phyloP scores from a whole-genome alignment of 2,329 filamentous ascomycete species.

The Pseudofabraea citricarpa region DNA sequence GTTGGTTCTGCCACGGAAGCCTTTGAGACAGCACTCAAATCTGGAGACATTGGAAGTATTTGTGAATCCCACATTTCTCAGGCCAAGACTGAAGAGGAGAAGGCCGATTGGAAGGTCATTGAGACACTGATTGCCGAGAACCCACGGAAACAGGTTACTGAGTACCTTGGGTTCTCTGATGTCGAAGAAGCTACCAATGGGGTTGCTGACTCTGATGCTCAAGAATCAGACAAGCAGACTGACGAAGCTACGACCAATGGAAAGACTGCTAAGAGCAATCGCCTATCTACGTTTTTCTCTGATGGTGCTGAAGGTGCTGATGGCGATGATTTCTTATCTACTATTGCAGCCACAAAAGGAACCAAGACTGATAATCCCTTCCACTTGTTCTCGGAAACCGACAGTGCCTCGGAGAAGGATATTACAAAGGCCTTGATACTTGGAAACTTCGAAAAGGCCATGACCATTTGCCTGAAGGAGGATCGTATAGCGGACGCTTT shows the following conservation, averaged over 20 bases:
- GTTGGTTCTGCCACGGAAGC: constrained; percentile 80
- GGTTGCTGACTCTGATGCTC: constrained; percentile 33
- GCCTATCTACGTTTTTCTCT: constrained; percentile 74
- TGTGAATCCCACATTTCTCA: constrained; percentile 73
- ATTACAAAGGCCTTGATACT: constrained; percentile 87
- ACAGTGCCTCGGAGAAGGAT: constrained; percentile 76
- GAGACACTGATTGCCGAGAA: constrained; percentile 81
- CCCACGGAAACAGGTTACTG: constrained; percentile 78
- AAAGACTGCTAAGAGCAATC: constrained; percentile 48
- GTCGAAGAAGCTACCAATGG: constrained; percentile 47
- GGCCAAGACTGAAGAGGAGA: constrained; percentile 83
- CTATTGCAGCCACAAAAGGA: constrained; percentile 81
- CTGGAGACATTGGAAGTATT: constrained; percentile 71
- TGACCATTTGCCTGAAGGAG: constrained; percentile 83
- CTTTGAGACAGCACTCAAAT: constrained; percentile 78
- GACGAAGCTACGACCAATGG: constrained; percentile 45
- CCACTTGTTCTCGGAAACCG: constrained; percentile 78
- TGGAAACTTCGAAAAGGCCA: constrained; percentile 84
- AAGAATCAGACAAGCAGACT: constrained; percentile 38
- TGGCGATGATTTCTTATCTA: constrained; percentile 80
- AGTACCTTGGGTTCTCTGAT: constrained; percentile 83
- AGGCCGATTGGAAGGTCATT: constrained; percentile 93
- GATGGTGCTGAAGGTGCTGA: constrained; percentile 55
- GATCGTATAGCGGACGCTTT: constrained; percentile 93
- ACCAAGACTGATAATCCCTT: constrained; percentile 94